phyloP scores from a whole-genome alignment of 176 grass and related monocot genomes.

The Juncus effusus region DNA sequence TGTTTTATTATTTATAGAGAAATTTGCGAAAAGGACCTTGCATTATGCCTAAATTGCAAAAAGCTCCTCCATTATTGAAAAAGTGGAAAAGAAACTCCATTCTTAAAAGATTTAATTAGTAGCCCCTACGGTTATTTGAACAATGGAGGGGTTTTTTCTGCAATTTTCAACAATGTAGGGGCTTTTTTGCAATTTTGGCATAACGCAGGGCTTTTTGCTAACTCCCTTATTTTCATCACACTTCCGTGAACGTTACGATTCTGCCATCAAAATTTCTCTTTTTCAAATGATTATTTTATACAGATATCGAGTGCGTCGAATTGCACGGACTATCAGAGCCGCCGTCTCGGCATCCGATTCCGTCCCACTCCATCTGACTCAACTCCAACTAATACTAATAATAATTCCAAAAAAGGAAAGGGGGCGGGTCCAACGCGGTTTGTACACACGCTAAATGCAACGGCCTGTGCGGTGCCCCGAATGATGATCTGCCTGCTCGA shows the following conservation, averaged over 20 bases:
- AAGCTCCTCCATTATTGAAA: too few species aligned
- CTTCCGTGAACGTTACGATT: too few species aligned
- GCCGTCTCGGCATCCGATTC: slow-evolving; percentile 70
- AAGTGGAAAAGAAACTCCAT: too few species aligned
- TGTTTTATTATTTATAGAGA: background rate
- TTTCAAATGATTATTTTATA: too few species aligned
- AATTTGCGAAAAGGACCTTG: background rate
- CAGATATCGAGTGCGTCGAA: slow-evolving; percentile 96
- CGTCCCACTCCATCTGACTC: slow-evolving; percentile 48
- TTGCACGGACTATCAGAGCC: slow-evolving; percentile 94
- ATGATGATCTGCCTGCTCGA: slow-evolving; percentile 77
- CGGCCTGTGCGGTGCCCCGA: slow-evolving; percentile 77
- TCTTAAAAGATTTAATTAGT: background rate
- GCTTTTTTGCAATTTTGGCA: too few species aligned
- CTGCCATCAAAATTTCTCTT: too few species aligned
- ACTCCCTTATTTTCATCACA: too few species aligned
- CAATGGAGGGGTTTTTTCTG: too few species aligned
- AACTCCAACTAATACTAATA: background rate
- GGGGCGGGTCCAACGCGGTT: slow-evolving; percentile 44
- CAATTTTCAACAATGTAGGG: too few species aligned
- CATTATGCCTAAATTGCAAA: too few species aligned
- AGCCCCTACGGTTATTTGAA: background rate
- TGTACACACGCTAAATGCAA: slow-evolving; percentile 82
- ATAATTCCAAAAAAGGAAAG: slow-evolving; percentile 59
- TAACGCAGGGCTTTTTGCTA: too few species aligned